Conservation (phyloP, 176 grass and related monocot species). For the Tillandsia fasciculata region DNA sequence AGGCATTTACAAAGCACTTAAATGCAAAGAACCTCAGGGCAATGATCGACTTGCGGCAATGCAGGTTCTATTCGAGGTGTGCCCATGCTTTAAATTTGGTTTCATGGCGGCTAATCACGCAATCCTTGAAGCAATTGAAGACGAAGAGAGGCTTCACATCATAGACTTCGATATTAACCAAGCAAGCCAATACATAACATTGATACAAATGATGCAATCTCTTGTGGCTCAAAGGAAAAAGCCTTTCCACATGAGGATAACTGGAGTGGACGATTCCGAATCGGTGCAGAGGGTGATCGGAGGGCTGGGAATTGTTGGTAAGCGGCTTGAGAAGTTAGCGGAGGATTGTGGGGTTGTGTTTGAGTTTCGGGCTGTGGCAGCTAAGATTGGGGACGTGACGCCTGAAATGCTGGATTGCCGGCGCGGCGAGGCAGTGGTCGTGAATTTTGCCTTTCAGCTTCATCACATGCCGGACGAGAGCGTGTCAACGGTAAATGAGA, state of each 20-base stretch:
- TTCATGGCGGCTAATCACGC: slow-evolving; percentile 86
- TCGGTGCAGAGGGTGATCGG: slow-evolving; percentile 44
- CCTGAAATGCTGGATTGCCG: slow-evolving; percentile 47
- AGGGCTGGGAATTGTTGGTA: slow-evolving; percentile 61
- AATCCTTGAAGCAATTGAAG: slow-evolving; percentile 66
- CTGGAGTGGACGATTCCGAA: slow-evolving; percentile 64
- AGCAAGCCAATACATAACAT: slow-evolving; percentile 55
- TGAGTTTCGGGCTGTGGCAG: slow-evolving; percentile 54
- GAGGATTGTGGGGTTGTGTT: slow-evolving; percentile 40
- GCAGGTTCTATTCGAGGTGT: slow-evolving; percentile 59
- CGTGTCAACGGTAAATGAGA: slow-evolving; percentile 54
- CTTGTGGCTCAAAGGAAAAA: slow-evolving; percentile 37
- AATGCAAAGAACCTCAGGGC: slow-evolving; percentile 59
- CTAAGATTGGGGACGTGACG: slow-evolving; percentile 49
- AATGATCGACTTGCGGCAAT: slow-evolving; percentile 74
- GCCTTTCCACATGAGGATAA: slow-evolving; percentile 47
- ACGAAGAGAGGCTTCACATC: slow-evolving; percentile 56
- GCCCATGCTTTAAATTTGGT: slow-evolving; percentile 75
- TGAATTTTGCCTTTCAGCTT: slow-evolving; percentile 81
- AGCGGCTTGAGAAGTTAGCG: slow-evolving; percentile 28
- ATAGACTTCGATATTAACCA: slow-evolving; percentile 79
- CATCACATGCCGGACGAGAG: slow-evolving; percentile 81
- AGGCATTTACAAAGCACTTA: slow-evolving; percentile 62
- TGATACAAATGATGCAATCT: slow-evolving; percentile 71
- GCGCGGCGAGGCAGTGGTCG: slow-evolving; percentile 43